Percentiles rank a stretch among this genome's conserved stretches.
Evolutionary conservation across 1,139 yeast species (phyloP).

Genomic region (Hansenula lynferdii): DNA sequence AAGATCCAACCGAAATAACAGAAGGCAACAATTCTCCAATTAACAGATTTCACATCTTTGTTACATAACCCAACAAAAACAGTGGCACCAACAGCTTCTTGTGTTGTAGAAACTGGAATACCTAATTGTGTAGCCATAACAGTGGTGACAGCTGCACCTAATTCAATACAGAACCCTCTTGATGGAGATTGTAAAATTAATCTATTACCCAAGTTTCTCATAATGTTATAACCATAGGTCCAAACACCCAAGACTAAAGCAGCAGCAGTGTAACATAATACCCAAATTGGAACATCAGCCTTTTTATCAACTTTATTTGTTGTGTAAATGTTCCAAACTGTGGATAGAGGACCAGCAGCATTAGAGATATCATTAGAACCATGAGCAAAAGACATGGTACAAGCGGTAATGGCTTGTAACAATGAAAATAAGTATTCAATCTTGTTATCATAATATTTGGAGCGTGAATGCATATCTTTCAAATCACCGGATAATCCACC

Average conservation of each 20-base stretch:
- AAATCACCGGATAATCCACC: slow-evolving; percentile 33
- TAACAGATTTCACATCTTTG: slow-evolving; percentile 56
- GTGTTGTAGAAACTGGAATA: slow-evolving; percentile 75
- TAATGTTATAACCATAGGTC: slow-evolving; percentile 71
- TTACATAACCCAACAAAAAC: slow-evolving; percentile 75
- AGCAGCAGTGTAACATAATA: slow-evolving; percentile 62
- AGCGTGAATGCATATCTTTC: slow-evolving; percentile 45
- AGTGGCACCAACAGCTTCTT: slow-evolving; percentile 77
- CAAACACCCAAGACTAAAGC: slow-evolving; percentile 67
- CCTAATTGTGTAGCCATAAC: slow-evolving; percentile 71
- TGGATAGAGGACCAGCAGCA: slow-evolving; percentile 73
- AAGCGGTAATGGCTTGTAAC: slow-evolving; percentile 69
- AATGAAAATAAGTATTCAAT: slow-evolving; percentile 67
- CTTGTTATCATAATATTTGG: slow-evolving; percentile 68
- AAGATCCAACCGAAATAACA: slow-evolving; percentile 70
- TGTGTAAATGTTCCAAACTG: slow-evolving; percentile 61
- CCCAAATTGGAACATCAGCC: slow-evolving; percentile 68
- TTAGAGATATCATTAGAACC: slow-evolving; percentile 80
- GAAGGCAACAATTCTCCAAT: slow-evolving; percentile 77
- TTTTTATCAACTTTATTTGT: slow-evolving; percentile 42
- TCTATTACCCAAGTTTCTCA: slow-evolving; percentile 70
- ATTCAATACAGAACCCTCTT: slow-evolving; percentile 74
- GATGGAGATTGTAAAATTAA: slow-evolving; percentile 75
- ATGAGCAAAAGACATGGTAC: slow-evolving; percentile 79
- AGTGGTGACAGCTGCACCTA: slow-evolving; percentile 75